These are phyloP conservation scores for Phialophora macrospora DNA, from an alignment of 2,329 filamentous ascomycete species.

Conservation along the genomic window DNA sequence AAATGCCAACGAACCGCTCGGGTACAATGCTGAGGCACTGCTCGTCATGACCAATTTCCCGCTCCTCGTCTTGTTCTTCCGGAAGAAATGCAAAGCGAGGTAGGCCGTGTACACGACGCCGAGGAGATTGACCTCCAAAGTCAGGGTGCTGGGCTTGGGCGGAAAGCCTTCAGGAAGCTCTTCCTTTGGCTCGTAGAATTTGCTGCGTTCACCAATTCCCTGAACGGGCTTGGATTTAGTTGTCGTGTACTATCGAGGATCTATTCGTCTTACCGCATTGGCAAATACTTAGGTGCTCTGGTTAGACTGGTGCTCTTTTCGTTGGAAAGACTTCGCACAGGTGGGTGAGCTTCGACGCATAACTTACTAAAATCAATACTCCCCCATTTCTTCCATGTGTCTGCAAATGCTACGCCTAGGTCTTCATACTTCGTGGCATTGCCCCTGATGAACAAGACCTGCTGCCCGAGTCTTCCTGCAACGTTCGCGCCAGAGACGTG, in stretches of 20 bases:
- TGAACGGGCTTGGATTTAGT: neutral
- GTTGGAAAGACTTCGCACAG: neutral
- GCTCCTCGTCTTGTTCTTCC: constrained; percentile 1
- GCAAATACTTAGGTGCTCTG: constrained; percentile 3
- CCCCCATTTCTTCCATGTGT: neutral
- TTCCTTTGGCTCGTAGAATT: constrained; percentile 8
- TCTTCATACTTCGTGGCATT: constrained; percentile 6
- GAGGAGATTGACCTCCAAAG: constrained; percentile 9
- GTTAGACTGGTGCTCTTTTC: neutral
- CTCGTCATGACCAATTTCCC: constrained; percentile 11
- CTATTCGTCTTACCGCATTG: constrained; percentile 2
- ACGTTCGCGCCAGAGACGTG: neutral
- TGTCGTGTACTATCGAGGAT: neutral
- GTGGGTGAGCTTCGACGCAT: neutral
- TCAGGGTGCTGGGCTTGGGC: neutral
- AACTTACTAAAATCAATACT: constrained; percentile 10
- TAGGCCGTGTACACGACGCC: constrained; percentile 12
- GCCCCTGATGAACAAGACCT: constrained; percentile 2
- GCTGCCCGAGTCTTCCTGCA: neutral
- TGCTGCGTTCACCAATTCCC: constrained; percentile 5
- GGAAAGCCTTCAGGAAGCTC: constrained; percentile 3
- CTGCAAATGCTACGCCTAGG: neutral
- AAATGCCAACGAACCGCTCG: neutral
- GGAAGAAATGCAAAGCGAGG: constrained; percentile 12
- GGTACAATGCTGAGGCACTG: constrained; percentile 10